Percentiles rank a stretch among this genome's conserved stretches.
Conservation (phyloP, 805 yeast species). For the Kodamaea kakaduensis region DNA sequence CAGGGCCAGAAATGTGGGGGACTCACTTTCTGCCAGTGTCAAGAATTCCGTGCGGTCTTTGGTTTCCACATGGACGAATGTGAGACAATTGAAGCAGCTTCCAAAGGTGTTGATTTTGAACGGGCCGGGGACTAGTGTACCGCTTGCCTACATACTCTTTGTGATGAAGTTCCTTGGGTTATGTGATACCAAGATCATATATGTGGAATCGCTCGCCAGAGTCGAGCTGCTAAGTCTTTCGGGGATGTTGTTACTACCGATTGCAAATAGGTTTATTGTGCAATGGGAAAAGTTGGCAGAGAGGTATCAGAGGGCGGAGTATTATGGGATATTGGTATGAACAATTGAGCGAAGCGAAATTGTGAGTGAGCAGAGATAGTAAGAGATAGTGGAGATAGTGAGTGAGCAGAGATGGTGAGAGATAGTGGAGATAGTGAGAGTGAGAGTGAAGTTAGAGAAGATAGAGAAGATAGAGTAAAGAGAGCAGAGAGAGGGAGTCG, state of each 20-base stretch:
- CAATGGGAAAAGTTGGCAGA: slow-evolving; percentile 74
- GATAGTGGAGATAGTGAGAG: too few relatives aligned
- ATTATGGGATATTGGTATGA: slow-evolving; percentile 70
- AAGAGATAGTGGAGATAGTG: too few relatives aligned
- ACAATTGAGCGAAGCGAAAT: neutral
- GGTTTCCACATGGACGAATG: slow-evolving; percentile 20
- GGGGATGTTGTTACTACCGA: slow-evolving; percentile 66
- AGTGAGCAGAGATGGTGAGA: too few relatives aligned
- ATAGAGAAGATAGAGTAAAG: too few relatives aligned
- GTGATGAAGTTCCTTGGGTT: slow-evolving; percentile 45
- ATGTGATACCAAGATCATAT: slow-evolving; percentile 56
- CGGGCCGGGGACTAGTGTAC: slow-evolving; percentile 83
- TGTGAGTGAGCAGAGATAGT: neutral
- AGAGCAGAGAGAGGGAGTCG: too few relatives aligned
- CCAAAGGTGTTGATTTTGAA: slow-evolving; percentile 53
- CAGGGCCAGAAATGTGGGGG: slow-evolving; percentile 62
- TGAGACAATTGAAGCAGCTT: slow-evolving; percentile 24
- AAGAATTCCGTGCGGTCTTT: slow-evolving; percentile 42
- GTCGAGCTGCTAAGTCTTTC: slow-evolving; percentile 71
- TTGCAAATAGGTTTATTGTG: slow-evolving; percentile 75
- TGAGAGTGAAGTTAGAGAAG: too few relatives aligned
- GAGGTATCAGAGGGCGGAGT: slow-evolving; percentile 60
- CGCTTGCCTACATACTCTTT: slow-evolving; percentile 58
- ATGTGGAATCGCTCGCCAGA: slow-evolving; percentile 84
- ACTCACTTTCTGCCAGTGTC: slow-evolving; percentile 45